A percentile compares a stretch with the other conserved stretches of the same genome.
phyloP scores from a whole-genome alignment of 345 rosid species.

The Hevea brasiliensis region DNA sequence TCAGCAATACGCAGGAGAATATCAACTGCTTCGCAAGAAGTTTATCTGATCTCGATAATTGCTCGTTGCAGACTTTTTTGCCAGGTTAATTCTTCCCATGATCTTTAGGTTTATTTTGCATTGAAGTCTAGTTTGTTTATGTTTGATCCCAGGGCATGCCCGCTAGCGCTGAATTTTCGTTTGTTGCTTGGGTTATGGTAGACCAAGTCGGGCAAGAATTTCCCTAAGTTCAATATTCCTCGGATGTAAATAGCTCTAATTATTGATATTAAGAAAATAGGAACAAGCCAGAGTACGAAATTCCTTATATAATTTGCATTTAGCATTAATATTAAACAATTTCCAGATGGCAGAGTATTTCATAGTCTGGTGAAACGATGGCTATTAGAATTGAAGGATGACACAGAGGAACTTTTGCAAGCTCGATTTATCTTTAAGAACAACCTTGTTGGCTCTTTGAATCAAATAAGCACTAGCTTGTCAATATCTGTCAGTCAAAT shows the following conservation, averaged over 20 bases:
- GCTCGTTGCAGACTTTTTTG: slow-evolving; percentile 58
- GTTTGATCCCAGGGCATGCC: neutral
- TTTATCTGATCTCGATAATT: slow-evolving; percentile 85
- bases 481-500: slow-evolving; percentile 48
- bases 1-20: slow-evolving; percentile 49
- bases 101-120: neutral
- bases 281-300: neutral
- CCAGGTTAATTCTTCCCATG: slow-evolving; percentile 46
- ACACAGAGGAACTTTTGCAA: slow-evolving; percentile 61
- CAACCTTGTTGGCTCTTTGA: slow-evolving; percentile 57
- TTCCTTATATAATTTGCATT: neutral
- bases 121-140: neutral
- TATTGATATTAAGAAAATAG: neutral
- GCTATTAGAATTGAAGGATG: slow-evolving; percentile 75
- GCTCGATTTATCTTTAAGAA: slow-evolving; percentile 60
- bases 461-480: slow-evolving; percentile 65
- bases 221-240: neutral
- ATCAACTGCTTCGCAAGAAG: slow-evolving; percentile 47
- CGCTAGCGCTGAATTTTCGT: neutral
- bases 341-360: slow-evolving; percentile 57
- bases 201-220: too few species aligned
- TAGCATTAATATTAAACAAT: slow-evolving; percentile 11
- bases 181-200: too few species aligned
- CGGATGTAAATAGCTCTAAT: neutral
- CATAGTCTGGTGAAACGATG: slow-evolving; percentile 70